These are phyloP conservation scores for Fusarium buharicum DNA, from an alignment of 2,329 filamentous ascomycete species.

Conservation along the genomic window DNA sequence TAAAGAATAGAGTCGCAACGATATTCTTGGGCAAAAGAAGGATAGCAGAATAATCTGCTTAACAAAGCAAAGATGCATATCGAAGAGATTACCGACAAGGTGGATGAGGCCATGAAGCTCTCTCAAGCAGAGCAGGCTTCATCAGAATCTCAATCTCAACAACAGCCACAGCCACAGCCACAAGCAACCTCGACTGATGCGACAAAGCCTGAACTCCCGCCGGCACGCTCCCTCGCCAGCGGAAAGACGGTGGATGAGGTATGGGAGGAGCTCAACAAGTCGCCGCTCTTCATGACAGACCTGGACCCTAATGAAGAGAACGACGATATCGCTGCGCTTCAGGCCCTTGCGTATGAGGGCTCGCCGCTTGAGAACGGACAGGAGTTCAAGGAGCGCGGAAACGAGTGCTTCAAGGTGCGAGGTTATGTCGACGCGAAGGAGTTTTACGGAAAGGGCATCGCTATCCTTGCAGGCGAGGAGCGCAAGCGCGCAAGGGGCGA, in stretches of 20 bases:
- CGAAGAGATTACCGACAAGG: slow-evolving; percentile 56
- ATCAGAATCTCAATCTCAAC: neutral
- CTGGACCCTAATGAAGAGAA: slow-evolving; percentile 89
- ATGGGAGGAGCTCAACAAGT: slow-evolving; percentile 66
- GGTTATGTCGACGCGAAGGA: slow-evolving; percentile 86
- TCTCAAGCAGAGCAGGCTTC: slow-evolving; percentile 20
- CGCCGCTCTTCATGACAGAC: slow-evolving; percentile 95
- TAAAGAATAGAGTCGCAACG: slow-evolving; percentile 13
- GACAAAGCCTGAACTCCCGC: slow-evolving; percentile 59
- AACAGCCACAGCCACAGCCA: neutral
- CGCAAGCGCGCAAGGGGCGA: slow-evolving; percentile 59
- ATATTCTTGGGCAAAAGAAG: neutral
- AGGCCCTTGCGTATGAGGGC: slow-evolving; percentile 92
- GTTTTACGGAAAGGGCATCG: slow-evolving; percentile 89
- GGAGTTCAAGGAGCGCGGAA: slow-evolving; percentile 91
- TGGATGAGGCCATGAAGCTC: slow-evolving; percentile 51
- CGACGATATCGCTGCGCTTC: slow-evolving; percentile 83
- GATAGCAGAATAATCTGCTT: neutral
- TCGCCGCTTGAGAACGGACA: slow-evolving; percentile 82
- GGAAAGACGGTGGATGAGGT: slow-evolving; percentile 66
- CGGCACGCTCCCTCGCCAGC: slow-evolving; percentile 53
- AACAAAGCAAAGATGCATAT: slow-evolving; percentile 50
- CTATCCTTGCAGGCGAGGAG: slow-evolving; percentile 74
- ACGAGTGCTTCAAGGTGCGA: slow-evolving; percentile 81
- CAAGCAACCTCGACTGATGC: slow-evolving; percentile 30